These are phyloP conservation scores for Aspergillus affinis DNA, from an alignment of 495 filamentous ascomycete genomes.

Conservation along the genomic window DNA sequence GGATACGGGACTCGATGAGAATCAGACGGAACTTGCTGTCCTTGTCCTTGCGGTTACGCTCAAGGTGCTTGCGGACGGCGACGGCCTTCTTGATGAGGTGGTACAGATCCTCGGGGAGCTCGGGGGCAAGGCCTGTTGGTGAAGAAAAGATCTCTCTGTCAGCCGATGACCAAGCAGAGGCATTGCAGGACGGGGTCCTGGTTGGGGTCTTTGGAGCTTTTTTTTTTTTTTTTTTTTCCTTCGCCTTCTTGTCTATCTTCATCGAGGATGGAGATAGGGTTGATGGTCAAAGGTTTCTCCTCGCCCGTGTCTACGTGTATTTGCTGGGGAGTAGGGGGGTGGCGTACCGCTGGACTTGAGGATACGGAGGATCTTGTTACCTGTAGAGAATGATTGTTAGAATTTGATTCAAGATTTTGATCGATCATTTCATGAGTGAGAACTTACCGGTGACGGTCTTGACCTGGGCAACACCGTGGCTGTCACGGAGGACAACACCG, in stretches of 20 bases:
- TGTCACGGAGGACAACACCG: conserved; percentile 96
- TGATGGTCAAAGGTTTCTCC: no score
- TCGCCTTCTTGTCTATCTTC: background rate
- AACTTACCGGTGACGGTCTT: conserved; percentile 90
- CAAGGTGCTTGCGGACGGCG: conserved; percentile 99
- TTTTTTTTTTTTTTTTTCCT: background rate
- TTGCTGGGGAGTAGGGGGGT: conserved; percentile 17
- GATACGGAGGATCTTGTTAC: conserved; percentile 99
- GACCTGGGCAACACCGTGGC: conserved; percentile 94
- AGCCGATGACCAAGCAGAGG: conserved; percentile 97
- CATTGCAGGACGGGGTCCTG: conserved; percentile 33
- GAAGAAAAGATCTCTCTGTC: conserved; percentile 82
- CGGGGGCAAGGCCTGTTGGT: conserved; percentile 84
- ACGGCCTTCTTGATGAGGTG: conserved; percentile 99
- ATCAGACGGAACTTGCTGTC: conserved; percentile 99
- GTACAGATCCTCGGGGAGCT: conserved; percentile 96
- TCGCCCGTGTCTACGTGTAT: conserved; percentile 1
- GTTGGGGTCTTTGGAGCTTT: background rate
- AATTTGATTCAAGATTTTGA: background rate
- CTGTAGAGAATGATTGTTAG: conserved; percentile 39
- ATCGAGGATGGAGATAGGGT: background rate
- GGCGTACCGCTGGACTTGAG: conserved; percentile 88
- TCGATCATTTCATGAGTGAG: background rate
- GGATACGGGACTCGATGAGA: conserved; percentile 99
- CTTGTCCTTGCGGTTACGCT: conserved; percentile 99